Evolutionary conservation across 306 rosid species (phyloP), one percentile per base, ranked within the genome.

Genomic region (barrel medic (Medicago truncatula)): DNA sequence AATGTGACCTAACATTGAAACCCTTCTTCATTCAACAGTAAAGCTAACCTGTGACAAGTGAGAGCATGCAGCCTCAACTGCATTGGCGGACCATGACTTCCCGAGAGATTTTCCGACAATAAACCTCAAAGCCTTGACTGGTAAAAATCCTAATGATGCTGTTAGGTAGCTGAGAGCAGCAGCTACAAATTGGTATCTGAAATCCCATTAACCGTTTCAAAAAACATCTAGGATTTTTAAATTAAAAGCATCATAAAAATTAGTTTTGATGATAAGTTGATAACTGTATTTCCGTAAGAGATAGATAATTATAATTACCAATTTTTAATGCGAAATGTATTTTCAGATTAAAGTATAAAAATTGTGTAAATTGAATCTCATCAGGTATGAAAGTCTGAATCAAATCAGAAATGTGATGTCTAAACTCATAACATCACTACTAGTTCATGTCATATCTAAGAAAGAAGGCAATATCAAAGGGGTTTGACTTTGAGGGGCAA

Each of bases 11-110:
- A 43, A 65, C 23, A 76, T 12, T 36, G 70, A 78, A 61, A 63
- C 15, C 16, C 2, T 56, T 56, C 7, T 53, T 80, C 56, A 68
- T 63, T 13, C 63, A 73, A 43, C 50, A 16, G 72, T 41, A 63
- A 78, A 71, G 54, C 77, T 81, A 84, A 87, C 99, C 97, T 90
- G 85, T 59, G 87, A 62, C 90, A 95, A 86, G 83, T 88, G 96
- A 76, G 92, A 89, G 92, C 97, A 90, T 81, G 89, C 77, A 76
- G 88, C 91, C 74, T 92, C 96, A 84, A 88, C 75, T 57, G 92
- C 97, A 78, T 67, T 83, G 79, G 78, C 76, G 9, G 97, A 95
- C 97, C 97, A 92, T 73, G 95, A 86, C 67, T 81, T 86, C 76
- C 91, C 97, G 76, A 90, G 58, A 73, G 79, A 83, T 44, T 79